Evolutionary conservation across 2,329 filamentous ascomycete species (phyloP), one percentile per base, ranked within the genome.

Genomic region (Fragosphaeria purpurea): DNA sequence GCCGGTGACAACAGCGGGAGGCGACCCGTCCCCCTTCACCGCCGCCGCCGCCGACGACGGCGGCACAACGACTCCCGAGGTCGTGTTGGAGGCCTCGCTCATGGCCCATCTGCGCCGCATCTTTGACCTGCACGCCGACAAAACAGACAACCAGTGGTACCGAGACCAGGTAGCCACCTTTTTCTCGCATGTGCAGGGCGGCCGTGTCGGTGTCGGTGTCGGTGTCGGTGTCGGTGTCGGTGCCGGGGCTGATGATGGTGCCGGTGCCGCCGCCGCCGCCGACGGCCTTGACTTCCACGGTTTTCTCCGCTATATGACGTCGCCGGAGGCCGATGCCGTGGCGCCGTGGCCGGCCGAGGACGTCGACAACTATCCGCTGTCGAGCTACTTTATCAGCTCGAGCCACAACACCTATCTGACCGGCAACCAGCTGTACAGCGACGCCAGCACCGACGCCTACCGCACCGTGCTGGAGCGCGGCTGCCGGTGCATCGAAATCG

Each of bases 321-420:
- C 76, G 32, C 54, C 69, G 4, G 67, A 70, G 10, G 67, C 70
- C 50, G 67, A 71, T 41, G 65, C 68, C 38, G 66, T 69, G 13
- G 67, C 65, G 1, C 71, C 72, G 2, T 64, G 65, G 22, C 59
- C 61, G 31, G 55, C 12, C 5, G 62, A 70, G 50, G 76, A 80
- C 50, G 76, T 93, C 50, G 79, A 88, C 47, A 34, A 35, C 44
- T 85, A 82, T 60, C 90, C 90, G 0, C 70, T 96, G 55, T 86
- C 88, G 53, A 89, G 88, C 67, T 96, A 96, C 68, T 95, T 88
- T 67, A 88, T 96, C 63, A 94, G 85, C 55, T 95, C 88, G 59
- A 95, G 89, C 51, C 90, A 96, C 73, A 96, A 96, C 68, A 96
- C 90, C 0, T 96, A 96, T 59, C 78, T 96, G 30, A 80, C 89